Conservation (phyloP, 2,329 filamentous ascomycete species). For the Passalora sequoiae region DNA sequence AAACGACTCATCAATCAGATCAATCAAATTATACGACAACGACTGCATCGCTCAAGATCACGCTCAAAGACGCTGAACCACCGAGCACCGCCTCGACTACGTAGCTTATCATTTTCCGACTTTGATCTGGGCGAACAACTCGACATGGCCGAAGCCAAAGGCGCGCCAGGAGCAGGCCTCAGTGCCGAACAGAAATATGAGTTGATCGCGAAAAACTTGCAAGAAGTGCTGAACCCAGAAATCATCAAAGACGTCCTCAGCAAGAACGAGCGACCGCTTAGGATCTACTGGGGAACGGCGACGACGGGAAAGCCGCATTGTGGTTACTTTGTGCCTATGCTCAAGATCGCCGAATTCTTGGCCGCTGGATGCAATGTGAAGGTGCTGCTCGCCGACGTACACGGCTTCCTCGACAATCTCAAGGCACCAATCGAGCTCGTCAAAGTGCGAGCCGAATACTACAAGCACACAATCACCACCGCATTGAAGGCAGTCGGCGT, state of each 20-base stretch:
- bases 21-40: too few relatives aligned
- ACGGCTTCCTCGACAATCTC: conserved; percentile 59
- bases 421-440: conserved; percentile 79
- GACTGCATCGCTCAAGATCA: too few relatives aligned
- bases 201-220: conserved; percentile 69
- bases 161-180: conserved; percentile 9
- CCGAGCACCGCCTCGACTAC: too few relatives aligned
- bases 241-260: conserved; percentile 69
- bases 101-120: conserved; percentile 4
- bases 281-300: conserved; percentile 84
- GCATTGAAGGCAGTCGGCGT: conserved; percentile 74
- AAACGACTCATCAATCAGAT: too few relatives aligned
- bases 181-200: conserved; percentile 57
- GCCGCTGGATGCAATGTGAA: conserved; percentile 69
- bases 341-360: conserved; percentile 87
- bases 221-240: conserved; percentile 77
- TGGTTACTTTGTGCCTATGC: conserved; percentile 81
- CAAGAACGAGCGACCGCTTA: conserved; percentile 64
- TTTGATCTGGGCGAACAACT: background rate
- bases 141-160: conserved; percentile 14
- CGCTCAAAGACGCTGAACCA: too few relatives aligned
- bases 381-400: conserved; percentile 44
- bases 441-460: conserved; percentile 75
- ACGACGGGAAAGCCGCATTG: conserved; percentile 84
- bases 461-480: conserved; percentile 68